These are phyloP conservation scores for Backusella westeae DNA, from an alignment of 192 early-diverging fungal species.

Conservation along the genomic window DNA sequence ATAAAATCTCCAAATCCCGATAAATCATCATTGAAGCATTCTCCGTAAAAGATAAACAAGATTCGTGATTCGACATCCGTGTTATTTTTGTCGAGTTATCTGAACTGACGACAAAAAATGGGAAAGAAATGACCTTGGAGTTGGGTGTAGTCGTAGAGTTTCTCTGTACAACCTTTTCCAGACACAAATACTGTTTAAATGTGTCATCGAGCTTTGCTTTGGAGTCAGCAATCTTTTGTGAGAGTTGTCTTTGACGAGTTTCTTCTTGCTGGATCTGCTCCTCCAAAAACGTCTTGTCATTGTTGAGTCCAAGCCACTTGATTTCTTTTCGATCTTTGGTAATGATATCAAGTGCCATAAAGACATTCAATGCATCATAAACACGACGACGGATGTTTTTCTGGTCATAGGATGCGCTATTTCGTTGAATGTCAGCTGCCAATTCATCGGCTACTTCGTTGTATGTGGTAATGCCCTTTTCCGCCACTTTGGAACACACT, in stretches of 20 bases:
- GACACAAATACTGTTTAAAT: background rate
- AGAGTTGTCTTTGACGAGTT: background rate
- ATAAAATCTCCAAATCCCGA: constrained; percentile 10
- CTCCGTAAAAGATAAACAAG: constrained; percentile 5
- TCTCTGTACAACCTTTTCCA: background rate
- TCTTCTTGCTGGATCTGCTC: constrained; percentile 9
- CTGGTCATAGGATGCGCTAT: constrained; percentile 32
- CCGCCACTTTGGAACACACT: constrained; percentile 56
- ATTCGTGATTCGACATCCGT: constrained; percentile 1
- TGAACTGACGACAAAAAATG: constrained; percentile 11
- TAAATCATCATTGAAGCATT: constrained; percentile 1
- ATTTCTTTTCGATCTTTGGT: constrained; percentile 62
- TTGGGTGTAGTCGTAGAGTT: background rate
- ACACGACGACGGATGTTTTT: constrained; percentile 71
- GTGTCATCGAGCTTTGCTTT: background rate
- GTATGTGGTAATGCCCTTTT: constrained; percentile 55
- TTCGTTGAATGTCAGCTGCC: constrained; percentile 25
- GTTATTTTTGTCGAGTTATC: background rate
- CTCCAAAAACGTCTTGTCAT: background rate
- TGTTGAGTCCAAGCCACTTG: constrained; percentile 48
- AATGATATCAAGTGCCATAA: constrained; percentile 63
- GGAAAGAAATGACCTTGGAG: background rate
- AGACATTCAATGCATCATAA: constrained; percentile 67
- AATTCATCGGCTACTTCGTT: constrained; percentile 61
- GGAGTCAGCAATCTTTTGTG: background rate